A percentile compares a stretch with the other conserved stretches of the same genome.
Evolutionary conservation across 2,329 filamentous ascomycete species (phyloP).

Genomic region (Fusarium incarnatum): DNA sequence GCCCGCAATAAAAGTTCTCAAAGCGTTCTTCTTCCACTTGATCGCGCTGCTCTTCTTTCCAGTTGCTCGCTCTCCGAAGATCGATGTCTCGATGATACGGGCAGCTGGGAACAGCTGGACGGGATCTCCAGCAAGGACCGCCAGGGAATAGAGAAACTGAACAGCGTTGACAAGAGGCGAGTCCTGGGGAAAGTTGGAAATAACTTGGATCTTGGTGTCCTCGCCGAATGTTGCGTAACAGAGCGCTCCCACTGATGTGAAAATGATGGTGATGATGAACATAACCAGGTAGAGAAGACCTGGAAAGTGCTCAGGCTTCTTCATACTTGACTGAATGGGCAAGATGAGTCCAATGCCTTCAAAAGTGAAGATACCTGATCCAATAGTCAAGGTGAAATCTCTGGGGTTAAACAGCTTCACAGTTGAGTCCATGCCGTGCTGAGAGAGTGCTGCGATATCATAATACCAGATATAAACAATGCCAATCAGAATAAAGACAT

Average conservation of each 20-base stretch:
- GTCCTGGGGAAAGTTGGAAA: constrained; percentile 79
- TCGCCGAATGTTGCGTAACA: constrained; percentile 81
- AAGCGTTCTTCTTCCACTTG: constrained; percentile 82
- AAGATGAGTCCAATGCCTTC: constrained; percentile 82
- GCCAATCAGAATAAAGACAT: constrained; percentile 78
- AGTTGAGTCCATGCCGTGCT: constrained; percentile 66
- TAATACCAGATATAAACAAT: constrained; percentile 80
- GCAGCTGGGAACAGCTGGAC: constrained; percentile 81
- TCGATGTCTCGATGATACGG: constrained; percentile 74
- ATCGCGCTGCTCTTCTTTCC: constrained; percentile 73
- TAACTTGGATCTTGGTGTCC: constrained; percentile 77
- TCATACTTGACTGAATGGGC: constrained; percentile 82
- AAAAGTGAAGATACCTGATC: constrained; percentile 81
- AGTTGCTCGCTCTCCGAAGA: constrained; percentile 73
- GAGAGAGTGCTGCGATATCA: constrained; percentile 68
- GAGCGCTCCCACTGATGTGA: constrained; percentile 77
- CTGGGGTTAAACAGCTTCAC: constrained; percentile 78
- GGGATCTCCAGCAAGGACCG: constrained; percentile 78
- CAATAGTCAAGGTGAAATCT: constrained; percentile 76
- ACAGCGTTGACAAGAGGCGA: constrained; percentile 80
- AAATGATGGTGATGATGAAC: constrained; percentile 78
- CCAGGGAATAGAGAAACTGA: constrained; percentile 79
- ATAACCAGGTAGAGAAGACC: constrained; percentile 75
- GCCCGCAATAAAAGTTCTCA: constrained; percentile 68
- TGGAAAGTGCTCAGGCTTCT: constrained; percentile 74